Conservation (phyloP, 371 early-diverging fungal species). For the Choanephora cucurbitarum region DNA sequence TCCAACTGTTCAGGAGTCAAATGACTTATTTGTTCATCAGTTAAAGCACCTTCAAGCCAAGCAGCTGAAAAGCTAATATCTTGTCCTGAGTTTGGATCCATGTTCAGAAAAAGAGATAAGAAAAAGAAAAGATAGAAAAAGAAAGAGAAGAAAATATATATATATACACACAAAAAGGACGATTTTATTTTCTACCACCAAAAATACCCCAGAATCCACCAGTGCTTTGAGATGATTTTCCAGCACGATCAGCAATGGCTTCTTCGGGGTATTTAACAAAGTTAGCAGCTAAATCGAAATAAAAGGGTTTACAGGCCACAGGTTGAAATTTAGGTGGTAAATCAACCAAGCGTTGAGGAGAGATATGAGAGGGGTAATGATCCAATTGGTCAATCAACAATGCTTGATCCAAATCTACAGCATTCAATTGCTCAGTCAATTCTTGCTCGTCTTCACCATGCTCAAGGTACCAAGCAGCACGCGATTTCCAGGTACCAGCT, state of each 20-base stretch:
- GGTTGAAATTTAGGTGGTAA: constrained; percentile 73
- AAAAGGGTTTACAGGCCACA: constrained; percentile 76
- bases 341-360: constrained; percentile 52
- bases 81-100: constrained; percentile 7
- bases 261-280: constrained; percentile 65
- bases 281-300: constrained; percentile 80
- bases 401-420: constrained; percentile 41
- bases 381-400: constrained; percentile 50
- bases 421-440: constrained; percentile 41
- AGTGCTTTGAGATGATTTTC: constrained; percentile 21
- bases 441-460: constrained; percentile 33
- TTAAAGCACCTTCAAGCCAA: constrained; percentile 36
- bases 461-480: constrained; percentile 60
- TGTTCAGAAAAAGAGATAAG: constrained; percentile 1
- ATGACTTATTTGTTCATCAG: constrained; percentile 34
- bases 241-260: constrained; percentile 29
- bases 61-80: constrained; percentile 30
- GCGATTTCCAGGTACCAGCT: constrained; percentile 56
- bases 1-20: constrained; percentile 38
- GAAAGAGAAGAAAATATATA: too few species aligned
- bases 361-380: constrained; percentile 47
- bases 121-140: constrained; percentile 8
- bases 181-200: constrained; percentile 36
- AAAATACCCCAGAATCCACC: constrained; percentile 37
- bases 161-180: too few species aligned